These are phyloP conservation scores for Halophytophthora polymorphica DNA, from an alignment of 352 stramenopile genomes.

Conservation along the genomic window DNA sequence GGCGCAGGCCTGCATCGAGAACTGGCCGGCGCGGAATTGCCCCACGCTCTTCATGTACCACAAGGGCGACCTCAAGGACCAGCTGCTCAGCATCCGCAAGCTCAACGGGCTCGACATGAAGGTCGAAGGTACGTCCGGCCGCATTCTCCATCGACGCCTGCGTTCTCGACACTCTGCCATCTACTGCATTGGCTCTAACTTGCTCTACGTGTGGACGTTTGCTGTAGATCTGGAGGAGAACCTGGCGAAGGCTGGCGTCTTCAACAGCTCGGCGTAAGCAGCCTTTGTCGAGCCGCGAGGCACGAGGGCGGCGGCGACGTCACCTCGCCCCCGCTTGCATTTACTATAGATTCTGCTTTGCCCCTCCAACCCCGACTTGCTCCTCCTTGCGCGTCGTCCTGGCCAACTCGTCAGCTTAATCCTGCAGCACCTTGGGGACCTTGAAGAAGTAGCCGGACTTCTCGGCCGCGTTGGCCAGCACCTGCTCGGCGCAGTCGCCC, in stretches of 20 bases:
- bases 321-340: conserved; percentile 10
- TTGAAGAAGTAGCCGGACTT: conserved; percentile 84
- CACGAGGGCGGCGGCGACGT: not conserved
- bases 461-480: conserved; percentile 75
- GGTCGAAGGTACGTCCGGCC: conserved; percentile 50
- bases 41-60: conserved; percentile 93
- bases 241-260: conserved; percentile 75
- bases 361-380: conserved; percentile 2
- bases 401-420: conserved; percentile 33
- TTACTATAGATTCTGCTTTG: conserved; percentile 32
- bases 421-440: conserved; percentile 83
- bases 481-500: conserved; percentile 64
- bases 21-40: conserved; percentile 90
- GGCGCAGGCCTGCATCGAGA: conserved; percentile 88
- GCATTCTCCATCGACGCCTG: not conserved
- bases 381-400: conserved; percentile 5
- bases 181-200: not conserved
- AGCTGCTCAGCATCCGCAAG: conserved; percentile 87
- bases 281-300: not conserved
- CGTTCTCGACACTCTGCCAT: not conserved
- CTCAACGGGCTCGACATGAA: conserved; percentile 87
- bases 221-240: conserved; percentile 84
- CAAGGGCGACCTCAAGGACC: conserved; percentile 84
- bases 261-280: conserved; percentile 34
- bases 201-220: conserved; percentile 1